Evolutionary conservation across 345 rosid species (phyloP).

Genomic region (Hibiscus tridactylites): DNA sequence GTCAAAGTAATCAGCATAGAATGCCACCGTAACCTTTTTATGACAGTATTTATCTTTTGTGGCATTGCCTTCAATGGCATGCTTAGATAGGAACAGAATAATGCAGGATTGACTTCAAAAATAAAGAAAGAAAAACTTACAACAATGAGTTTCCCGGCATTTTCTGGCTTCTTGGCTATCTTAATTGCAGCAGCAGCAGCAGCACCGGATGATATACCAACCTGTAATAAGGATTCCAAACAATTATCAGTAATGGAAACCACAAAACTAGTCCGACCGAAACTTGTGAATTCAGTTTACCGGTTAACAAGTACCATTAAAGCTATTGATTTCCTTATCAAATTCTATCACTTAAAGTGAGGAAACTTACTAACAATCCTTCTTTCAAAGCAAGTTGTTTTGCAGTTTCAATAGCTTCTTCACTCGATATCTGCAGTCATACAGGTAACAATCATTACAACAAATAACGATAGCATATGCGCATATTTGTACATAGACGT

Average conservation of each 20-base stretch:
- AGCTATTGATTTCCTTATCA: background rate
- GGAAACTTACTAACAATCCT: conserved; percentile 41
- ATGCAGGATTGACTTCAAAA: background rate
- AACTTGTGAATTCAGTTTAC: background rate
- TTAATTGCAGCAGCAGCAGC: conserved; percentile 49
- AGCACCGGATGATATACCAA: conserved; percentile 67
- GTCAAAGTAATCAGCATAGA: background rate
- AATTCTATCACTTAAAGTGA: background rate
- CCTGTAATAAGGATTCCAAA: conserved; percentile 22
- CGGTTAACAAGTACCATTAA: background rate
- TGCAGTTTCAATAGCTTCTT: background rate
- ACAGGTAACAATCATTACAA: background rate
- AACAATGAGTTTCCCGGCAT: conserved; percentile 59
- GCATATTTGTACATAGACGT: background rate
- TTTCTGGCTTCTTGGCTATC: conserved; percentile 54
- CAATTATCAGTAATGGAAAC: background rate
- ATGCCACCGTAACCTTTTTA: background rate
- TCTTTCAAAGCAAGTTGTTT: conserved; percentile 23
- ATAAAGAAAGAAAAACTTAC: conserved; percentile 24
- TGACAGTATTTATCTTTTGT: background rate
- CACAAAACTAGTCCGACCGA: background rate
- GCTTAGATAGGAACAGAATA: background rate
- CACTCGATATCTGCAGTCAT: background rate
- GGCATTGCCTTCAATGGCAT: background rate
- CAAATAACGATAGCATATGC: background rate